These are phyloP conservation scores for Craterostigma plantagineum DNA, from an alignment of 257 asterid genomes.

Conservation along the genomic window DNA sequence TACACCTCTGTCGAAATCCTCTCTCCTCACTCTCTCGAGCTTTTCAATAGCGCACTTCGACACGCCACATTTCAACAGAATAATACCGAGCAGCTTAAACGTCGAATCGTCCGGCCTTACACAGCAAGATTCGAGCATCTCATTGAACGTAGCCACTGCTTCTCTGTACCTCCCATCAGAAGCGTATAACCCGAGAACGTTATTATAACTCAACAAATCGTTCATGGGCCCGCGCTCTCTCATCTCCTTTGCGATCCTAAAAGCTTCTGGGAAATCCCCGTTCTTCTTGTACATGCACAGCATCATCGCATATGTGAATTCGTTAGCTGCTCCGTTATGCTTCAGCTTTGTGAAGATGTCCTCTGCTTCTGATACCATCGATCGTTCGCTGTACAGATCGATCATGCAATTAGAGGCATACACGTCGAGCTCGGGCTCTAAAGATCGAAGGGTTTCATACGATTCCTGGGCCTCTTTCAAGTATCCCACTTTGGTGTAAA, in stretches of 20 bases:
- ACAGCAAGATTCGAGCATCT: conserved; percentile 36
- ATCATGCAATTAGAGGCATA: conserved; percentile 90
- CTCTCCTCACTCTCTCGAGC: conserved; percentile 37
- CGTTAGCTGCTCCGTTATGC: conserved; percentile 46
- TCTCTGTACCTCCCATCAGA: conserved; percentile 71
- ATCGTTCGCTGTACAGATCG: conserved; percentile 67
- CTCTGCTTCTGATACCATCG: conserved; percentile 67
- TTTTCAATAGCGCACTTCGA: conserved; percentile 36
- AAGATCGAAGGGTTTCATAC: conserved; percentile 24
- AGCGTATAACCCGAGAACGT: conserved; percentile 58
- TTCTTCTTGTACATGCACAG: conserved; percentile 80
- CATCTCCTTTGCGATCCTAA: conserved; percentile 48
- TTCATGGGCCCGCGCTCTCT: conserved; percentile 60
- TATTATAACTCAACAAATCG: conserved; percentile 62
- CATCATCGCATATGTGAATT: conserved; percentile 93
- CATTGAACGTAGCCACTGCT: conserved; percentile 48
- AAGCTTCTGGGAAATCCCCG: conserved; percentile 53
- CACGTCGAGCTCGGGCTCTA: conserved; percentile 32
- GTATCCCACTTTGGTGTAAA: conserved; percentile 73
- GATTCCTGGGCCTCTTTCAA: conserved; percentile 64
- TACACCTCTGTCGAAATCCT: conserved; percentile 32
- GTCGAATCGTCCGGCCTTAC: conserved; percentile 60
- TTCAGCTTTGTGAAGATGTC: conserved; percentile 39
- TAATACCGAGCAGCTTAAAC: conserved; percentile 43
- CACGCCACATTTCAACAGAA: conserved; percentile 71